Base-by-base conservation (phyloP, 2,329 filamentous ascomycete species). In the Stromatinia cepivora region DNA sequence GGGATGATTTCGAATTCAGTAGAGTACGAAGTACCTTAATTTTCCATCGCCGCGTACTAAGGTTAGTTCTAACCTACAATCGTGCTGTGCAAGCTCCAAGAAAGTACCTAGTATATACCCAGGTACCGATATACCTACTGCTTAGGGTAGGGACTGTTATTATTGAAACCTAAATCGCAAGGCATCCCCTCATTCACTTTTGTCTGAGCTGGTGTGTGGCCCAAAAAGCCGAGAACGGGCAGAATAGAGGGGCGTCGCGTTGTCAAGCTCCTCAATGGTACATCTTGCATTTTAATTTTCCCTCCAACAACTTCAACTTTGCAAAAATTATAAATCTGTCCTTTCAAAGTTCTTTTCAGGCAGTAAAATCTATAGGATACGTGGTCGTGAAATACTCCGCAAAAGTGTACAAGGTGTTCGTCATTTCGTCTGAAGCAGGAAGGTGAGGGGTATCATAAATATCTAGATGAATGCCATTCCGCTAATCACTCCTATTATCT, bases 391-490 rank as follows among this genome's bases (percentile, higher is more conserved):
- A 64, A 45, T 64, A 45, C 46, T 25, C 58, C 64, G 31, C 36
- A 63, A 64, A 63, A 39, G 10, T 34, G 28, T 39, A 46, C 48
- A 34, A 64, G 48, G 57, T 63, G 57, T 64, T 57, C 66, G 66
- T 64, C 66, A 64, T 56, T 64, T 68, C n/a, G n/a, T 63, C 48
- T 64, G 36, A 34, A 68, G 64, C 53, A 64, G 22, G 48, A 53
- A 68, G 66, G 66, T 68, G 66, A 68, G 66, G 66, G 66, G 58
- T 68, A 42, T 52, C 45, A 63, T 63, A 64, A 63, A 64, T 68
- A 42, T 5, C 39, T 42, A 64, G 25, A 62, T 68, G 58, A 68
- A 59, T 63, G 57, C 13, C 48, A 68, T 64, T 36, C 58, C 66
- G 54, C 66, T 68, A 63, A 68, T 64, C 58, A 63, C 58, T 63